Base-by-base conservation (phyloP, 345 rosid genomes). In the Populus deltoides region DNA sequence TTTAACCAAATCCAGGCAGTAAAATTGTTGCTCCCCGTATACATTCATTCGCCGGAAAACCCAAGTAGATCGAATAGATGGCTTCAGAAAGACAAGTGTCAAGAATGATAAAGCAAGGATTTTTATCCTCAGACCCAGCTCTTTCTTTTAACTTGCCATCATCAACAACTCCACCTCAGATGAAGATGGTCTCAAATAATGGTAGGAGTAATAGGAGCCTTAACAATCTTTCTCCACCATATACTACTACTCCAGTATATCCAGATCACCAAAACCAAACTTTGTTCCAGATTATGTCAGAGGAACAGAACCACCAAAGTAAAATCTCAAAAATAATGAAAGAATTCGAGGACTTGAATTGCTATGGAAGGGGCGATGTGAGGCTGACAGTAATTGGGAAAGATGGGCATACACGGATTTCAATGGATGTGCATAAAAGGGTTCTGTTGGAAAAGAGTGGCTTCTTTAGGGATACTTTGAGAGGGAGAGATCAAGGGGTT, bases 221-320 rank as follows among this genome's bases (percentile, higher is more conserved):
- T 18, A 62, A 69, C 25, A 12, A 53, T 20, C 9, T 27, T n/a
- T 65, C 68, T 20, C 63, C 63, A 22, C 72, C 63, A 47, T 12
- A 84, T 47, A 66, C 88, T 75, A 57, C 82, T 6, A 12, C 77
- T 13, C 57, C 82, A 76, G 11, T 86, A 71, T 41, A 82, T 8
- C 31, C 78, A 45, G 79, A 81, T 4, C 45, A 65, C 81, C 33
- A 78, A 27, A 18, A 85, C 69, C 89, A 90, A 16, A 87, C 97
- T 49, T 97, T 95, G 74, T 91, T 88, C 81, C 92, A 95, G n/a
- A 95, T 93, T 94, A 95, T 95, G 98, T 90, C 99, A 0, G 94
- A 89, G 63, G 98, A 84, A 39, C 89, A 81, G 51, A 76, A 74
- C 70, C 89, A 90, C 79, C 84, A 72, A 65, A 87, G 82, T 68